These are phyloP conservation scores for Saccharomyces eubayanus DNA, from an alignment of 805 yeast species.

Conservation along the genomic window DNA sequence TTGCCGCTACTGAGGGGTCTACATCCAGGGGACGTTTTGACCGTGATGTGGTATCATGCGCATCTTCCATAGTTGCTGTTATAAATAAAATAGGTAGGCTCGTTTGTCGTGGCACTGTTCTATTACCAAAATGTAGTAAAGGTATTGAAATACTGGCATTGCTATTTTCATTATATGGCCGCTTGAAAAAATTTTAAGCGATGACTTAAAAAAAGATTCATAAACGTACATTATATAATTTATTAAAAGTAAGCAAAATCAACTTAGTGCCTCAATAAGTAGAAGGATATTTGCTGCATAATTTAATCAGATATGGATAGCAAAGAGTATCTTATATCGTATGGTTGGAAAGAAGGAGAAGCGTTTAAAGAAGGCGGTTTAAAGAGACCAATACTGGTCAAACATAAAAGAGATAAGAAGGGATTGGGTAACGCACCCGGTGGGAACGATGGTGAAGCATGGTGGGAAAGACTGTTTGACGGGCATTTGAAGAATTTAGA, in stretches of 20 bases:
- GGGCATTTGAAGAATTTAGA: slow-evolving; percentile 80
- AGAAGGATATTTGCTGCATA: neutral
- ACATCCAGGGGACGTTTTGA: neutral
- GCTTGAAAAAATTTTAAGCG: neutral
- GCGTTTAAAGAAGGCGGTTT: slow-evolving; percentile 74
- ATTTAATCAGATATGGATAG: slow-evolving; percentile 53
- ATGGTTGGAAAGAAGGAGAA: slow-evolving; percentile 91
- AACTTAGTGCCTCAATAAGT: neutral
- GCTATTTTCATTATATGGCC: neutral
- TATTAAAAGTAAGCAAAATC: neutral
- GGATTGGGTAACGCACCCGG: slow-evolving; percentile 75
- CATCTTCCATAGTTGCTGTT: neutral
- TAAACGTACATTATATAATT: neutral
- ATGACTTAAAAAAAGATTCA: neutral
- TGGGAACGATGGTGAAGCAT: slow-evolving; percentile 67
- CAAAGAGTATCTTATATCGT: slow-evolving; percentile 57
- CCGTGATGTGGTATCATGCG: neutral
- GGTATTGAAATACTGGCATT: neutral
- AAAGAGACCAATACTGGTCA: slow-evolving; percentile 76
- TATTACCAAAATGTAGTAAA: neutral
- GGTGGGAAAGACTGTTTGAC: slow-evolving; percentile 97
- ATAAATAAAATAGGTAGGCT: neutral
- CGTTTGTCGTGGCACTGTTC: neutral
- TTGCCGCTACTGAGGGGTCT: neutral
- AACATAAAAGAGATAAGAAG: slow-evolving; percentile 81